phyloP scores from a whole-genome alignment of 2,329 filamentous ascomycete genomes.

The Ophiosphaerella korrae region DNA sequence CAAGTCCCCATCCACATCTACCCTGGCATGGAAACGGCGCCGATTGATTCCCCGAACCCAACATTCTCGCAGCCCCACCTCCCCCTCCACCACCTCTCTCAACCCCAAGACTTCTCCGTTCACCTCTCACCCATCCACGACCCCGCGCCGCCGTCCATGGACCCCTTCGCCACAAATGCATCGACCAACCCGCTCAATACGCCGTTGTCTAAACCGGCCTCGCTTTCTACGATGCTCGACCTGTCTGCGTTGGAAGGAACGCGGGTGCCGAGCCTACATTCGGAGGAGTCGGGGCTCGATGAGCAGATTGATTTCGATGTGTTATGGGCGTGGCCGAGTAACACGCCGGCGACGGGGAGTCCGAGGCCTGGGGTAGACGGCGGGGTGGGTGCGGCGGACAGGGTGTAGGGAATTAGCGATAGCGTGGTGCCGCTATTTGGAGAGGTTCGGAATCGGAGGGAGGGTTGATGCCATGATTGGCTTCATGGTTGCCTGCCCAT shows the following conservation, averaged over 20 bases:
- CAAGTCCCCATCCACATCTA: conserved; percentile 45
- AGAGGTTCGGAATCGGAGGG: conserved; percentile 14
- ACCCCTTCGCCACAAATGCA: conserved; percentile 5
- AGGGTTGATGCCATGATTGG: background rate
- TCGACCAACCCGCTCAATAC: conserved; percentile 10
- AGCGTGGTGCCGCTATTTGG: conserved; percentile 44
- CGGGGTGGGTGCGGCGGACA: conserved; percentile 6
- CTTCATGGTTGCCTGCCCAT: background rate
- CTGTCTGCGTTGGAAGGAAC: conserved; percentile 43
- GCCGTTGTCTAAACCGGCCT: conserved; percentile 23
- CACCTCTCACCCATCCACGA: conserved; percentile 40
- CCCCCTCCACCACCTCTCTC: conserved; percentile 5
- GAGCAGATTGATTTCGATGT: conserved; percentile 51
- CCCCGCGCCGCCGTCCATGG: conserved; percentile 6
- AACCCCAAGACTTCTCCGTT: conserved; percentile 29
- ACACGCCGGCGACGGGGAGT: conserved; percentile 39
- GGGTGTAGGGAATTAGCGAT: conserved; percentile 35
- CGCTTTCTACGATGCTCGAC: conserved; percentile 46
- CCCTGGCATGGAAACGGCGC: conserved; percentile 40
- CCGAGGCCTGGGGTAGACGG: conserved; percentile 23
- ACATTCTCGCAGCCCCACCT: conserved; percentile 7
- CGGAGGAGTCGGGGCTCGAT: conserved; percentile 42
- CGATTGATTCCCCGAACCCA: conserved; percentile 17
- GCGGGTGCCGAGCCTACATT: conserved; percentile 37
- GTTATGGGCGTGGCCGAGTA: conserved; percentile 49